These are phyloP conservation scores for Xylariaceae sp. DNA, from an alignment of 2,329 filamentous ascomycete genomes.

Conservation along the genomic window DNA sequence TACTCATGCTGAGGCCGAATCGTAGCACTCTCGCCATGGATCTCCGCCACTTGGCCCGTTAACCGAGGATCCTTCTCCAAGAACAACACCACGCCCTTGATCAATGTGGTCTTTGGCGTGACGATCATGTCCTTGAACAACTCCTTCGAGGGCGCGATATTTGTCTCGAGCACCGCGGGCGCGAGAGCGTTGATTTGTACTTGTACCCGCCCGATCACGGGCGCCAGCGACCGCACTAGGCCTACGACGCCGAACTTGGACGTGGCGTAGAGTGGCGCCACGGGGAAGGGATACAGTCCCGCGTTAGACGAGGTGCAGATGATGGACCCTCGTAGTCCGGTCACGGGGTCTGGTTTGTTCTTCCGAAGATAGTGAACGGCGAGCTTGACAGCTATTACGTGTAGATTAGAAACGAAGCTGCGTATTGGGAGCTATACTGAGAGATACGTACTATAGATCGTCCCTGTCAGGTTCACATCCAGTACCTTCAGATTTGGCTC, in stretches of 20 bases:
- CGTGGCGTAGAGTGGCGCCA: conserved; percentile 45
- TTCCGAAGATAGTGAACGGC: conserved; percentile 46
- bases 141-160: conserved; percentile 38
- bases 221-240: conserved; percentile 43
- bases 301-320: conserved; percentile 51
- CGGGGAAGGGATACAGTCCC: conserved; percentile 47
- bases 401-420: too few relatives aligned
- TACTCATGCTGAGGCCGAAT: conserved; percentile 38
- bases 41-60: conserved; percentile 44
- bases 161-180: conserved; percentile 45
- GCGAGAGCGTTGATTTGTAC: conserved; percentile 50
- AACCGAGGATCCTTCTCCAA: conserved; percentile 32
- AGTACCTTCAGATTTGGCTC: conserved; percentile 21
- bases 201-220: conserved; percentile 31
- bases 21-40: conserved; percentile 46
- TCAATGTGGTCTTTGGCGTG: conserved; percentile 46
- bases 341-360: conserved; percentile 28
- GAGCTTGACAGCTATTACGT: conserved; percentile 48
- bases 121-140: conserved; percentile 45
- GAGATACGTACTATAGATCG: conserved; percentile 42
- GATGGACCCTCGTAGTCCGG: conserved; percentile 37
- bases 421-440: too few relatives aligned
- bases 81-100: conserved; percentile 39
- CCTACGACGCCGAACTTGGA: conserved; percentile 45
- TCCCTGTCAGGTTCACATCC: conserved; percentile 35